These are phyloP conservation scores for Mastigamoeba balamuthi DNA, from an alignment of 78 protist genomes.

Conservation along the genomic window DNA sequence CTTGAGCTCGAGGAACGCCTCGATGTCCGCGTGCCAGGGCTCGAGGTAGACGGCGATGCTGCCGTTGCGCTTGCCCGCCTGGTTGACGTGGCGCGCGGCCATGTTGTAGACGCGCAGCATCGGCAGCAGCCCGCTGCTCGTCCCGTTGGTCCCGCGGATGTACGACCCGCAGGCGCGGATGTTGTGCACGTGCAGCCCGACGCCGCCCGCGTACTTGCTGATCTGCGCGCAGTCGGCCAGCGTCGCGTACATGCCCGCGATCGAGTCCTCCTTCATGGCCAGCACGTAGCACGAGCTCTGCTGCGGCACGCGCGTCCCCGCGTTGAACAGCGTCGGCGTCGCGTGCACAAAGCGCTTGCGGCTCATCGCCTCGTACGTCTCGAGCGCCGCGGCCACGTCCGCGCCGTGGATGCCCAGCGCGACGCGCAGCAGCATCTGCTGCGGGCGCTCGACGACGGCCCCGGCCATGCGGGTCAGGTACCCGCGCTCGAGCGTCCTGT, in stretches of 20 bases:
- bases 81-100: slow-evolving; percentile 95
- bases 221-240: slow-evolving; percentile 86
- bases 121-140: slow-evolving; percentile 91
- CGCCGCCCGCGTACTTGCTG: slow-evolving; percentile 93
- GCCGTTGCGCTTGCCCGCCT: slow-evolving; percentile 96
- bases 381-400: slow-evolving; percentile 63
- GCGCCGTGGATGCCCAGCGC: slow-evolving; percentile 85
- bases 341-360: slow-evolving; percentile 84
- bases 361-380: slow-evolving; percentile 78
- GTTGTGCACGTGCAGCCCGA: slow-evolving; percentile 82
- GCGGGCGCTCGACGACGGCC: slow-evolving; percentile 90
- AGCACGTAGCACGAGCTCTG: slow-evolving; percentile 92
- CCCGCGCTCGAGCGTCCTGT: slow-evolving; percentile 81
- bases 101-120: slow-evolving; percentile 95
- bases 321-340: slow-evolving; percentile 95
- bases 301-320: slow-evolving; percentile 94
- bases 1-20: slow-evolving; percentile 74
- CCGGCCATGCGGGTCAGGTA: slow-evolving; percentile 66
- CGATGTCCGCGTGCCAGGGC: slow-evolving; percentile 98
- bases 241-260: slow-evolving; percentile 93
- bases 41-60: slow-evolving; percentile 96
- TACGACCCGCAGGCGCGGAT: slow-evolving; percentile 82
- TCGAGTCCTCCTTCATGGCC: slow-evolving; percentile 83
- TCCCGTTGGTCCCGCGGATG: slow-evolving; percentile 90
- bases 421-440: slow-evolving; percentile 96